Evolutionary conservation across 441 rosid genomes (phyloP).

Genomic region (Adansonia madagascariensis): DNA sequence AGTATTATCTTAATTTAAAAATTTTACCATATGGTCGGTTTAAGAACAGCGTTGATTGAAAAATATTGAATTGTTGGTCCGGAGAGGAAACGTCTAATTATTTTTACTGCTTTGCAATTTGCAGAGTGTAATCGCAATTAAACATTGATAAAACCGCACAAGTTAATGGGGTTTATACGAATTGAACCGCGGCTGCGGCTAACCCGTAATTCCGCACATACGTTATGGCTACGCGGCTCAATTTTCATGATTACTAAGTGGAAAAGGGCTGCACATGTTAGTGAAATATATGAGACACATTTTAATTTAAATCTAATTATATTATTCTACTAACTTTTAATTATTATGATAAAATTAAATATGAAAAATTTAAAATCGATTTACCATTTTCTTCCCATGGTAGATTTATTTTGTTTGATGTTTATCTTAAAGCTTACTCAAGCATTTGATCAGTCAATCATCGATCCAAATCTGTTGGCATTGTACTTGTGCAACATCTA

Average conservation of each 20-base stretch:
- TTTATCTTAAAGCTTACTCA: too few species aligned
- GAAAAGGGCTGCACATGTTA: background rate
- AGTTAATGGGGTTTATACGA: background rate
- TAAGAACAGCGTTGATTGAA: background rate
- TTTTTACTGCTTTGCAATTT: background rate
- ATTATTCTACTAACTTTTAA: too few species aligned
- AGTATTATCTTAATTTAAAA: background rate
- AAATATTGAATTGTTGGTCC: background rate
- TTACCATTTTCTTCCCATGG: too few species aligned
- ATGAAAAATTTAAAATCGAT: too few species aligned
- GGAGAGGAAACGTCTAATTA: background rate
- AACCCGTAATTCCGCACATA: background rate
- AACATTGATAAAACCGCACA: background rate
- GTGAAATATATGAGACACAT: background rate
- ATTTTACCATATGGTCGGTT: conserved; percentile 11
- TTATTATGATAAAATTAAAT: too few species aligned
- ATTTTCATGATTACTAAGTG: background rate
- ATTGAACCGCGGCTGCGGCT: background rate
- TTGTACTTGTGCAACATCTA: too few species aligned
- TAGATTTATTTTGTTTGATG: too few species aligned
- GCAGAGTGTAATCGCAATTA: background rate
- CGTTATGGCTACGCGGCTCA: conserved; percentile 7
- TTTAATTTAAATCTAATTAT: background rate
- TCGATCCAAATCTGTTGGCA: too few species aligned
- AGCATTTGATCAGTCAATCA: too few species aligned